Conservation (phyloP, 345 rosid species). For the Dimocarpus longan region DNA sequence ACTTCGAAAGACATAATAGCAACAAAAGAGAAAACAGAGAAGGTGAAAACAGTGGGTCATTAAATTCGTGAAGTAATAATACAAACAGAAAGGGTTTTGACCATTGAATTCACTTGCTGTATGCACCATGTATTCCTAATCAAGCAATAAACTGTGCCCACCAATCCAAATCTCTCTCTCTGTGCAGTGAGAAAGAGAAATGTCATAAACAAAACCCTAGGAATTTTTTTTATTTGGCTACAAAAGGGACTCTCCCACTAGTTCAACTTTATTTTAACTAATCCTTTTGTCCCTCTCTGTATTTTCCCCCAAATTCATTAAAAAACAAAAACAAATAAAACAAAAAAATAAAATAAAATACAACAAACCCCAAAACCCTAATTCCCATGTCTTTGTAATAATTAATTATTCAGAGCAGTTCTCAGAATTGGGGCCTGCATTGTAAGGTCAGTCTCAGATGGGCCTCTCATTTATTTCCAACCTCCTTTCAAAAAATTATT, state of each 20-base stretch:
- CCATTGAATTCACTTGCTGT: not conserved
- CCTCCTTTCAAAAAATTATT: not conserved
- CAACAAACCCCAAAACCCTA: slow-evolving; percentile 22
- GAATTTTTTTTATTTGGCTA: slow-evolving; percentile 17
- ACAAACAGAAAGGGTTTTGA: not conserved
- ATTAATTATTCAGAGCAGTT: slow-evolving; percentile 25
- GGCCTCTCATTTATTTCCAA: slow-evolving; percentile 30
- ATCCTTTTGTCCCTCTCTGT: slow-evolving; percentile 33
- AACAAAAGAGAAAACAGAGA: too few species aligned
- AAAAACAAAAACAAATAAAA: not conserved
- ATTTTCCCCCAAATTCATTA: not conserved
- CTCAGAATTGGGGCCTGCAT: slow-evolving; percentile 28
- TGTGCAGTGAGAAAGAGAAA: slow-evolving; percentile 32
- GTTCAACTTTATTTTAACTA: slow-evolving; percentile 20
- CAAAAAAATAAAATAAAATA: not conserved
- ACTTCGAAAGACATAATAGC: too few species aligned
- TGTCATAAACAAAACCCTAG: slow-evolving; percentile 37
- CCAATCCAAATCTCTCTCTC: slow-evolving; percentile 15
- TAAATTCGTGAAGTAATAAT: not conserved
- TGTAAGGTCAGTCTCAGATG: slow-evolving; percentile 51
- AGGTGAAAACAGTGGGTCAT: not conserved
- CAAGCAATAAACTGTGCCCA: slow-evolving; percentile 11
- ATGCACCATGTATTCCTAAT: not conserved
- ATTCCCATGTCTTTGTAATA: slow-evolving; percentile 33
- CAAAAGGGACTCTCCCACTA: slow-evolving; percentile 31